These are phyloP conservation scores for Leccinum solheimii DNA, from an alignment of 1,284 basidiomycete genomes.

Conservation along the genomic window DNA sequence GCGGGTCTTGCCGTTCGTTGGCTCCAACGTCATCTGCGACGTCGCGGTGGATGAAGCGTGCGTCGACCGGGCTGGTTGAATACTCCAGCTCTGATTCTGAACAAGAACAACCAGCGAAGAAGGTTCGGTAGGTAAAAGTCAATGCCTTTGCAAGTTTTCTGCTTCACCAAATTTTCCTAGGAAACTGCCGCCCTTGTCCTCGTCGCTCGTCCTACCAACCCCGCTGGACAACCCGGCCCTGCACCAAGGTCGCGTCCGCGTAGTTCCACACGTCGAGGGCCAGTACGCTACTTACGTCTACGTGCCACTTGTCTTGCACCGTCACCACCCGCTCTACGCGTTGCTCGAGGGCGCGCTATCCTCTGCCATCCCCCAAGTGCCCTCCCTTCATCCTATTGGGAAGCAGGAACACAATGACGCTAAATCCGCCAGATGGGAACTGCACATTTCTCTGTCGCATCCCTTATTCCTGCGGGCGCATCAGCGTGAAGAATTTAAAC, in stretches of 20 bases:
- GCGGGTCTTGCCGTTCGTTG: conserved; percentile 21
- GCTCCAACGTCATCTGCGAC: not conserved
- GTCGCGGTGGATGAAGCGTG: conserved; percentile 28
- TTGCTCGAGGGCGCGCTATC: conserved; percentile 51
- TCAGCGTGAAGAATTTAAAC: conserved; percentile 69
- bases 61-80: conserved; percentile 25
- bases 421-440: conserved; percentile 34
- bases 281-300: conserved; percentile 79
- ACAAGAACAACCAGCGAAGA: conserved; percentile 2
- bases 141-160: not conserved
- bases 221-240: conserved; percentile 66
- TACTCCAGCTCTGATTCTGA: conserved; percentile 39
- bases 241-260: conserved; percentile 79
- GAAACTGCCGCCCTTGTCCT: conserved; percentile 61
- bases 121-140: not conserved
- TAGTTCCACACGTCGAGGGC: conserved; percentile 74
- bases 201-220: conserved; percentile 44
- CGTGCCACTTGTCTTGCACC: conserved; percentile 53
- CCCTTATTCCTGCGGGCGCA: conserved; percentile 76
- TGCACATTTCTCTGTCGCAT: conserved; percentile 75
- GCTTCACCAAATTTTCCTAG: conserved; percentile 31
- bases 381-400: conserved; percentile 50
- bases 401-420: conserved; percentile 12
- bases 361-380: conserved; percentile 44
- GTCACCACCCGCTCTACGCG: conserved; percentile 42